Conservation (phyloP, 139 green algal species). For the Nannochloris sp. region DNA sequence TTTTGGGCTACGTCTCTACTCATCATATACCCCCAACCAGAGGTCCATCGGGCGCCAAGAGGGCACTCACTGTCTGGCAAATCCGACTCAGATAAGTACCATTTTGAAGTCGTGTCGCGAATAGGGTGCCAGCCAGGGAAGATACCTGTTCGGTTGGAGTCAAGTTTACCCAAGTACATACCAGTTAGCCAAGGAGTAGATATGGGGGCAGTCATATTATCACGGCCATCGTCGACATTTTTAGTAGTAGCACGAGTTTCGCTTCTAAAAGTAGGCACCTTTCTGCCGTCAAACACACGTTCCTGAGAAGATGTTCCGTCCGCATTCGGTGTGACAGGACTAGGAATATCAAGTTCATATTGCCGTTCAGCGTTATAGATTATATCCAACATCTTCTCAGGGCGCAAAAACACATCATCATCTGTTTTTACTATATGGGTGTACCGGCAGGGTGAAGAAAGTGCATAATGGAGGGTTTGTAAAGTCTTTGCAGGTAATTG, state of each 20-base stretch:
- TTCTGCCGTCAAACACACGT: neutral
- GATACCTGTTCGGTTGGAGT: neutral
- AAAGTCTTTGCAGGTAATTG: slow-evolving; percentile 55
- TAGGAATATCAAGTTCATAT: neutral
- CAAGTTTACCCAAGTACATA: slow-evolving; percentile 23
- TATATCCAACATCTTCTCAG: slow-evolving; percentile 14
- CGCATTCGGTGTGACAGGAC: neutral
- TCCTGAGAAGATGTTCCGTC: neutral
- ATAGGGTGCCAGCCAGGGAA: slow-evolving; percentile 21
- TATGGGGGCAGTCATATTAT: neutral
- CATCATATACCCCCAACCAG: slow-evolving; percentile 54
- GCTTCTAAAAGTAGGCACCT: too few relatives aligned
- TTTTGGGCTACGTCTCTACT: slow-evolving; percentile 35
- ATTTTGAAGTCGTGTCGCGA: slow-evolving; percentile 12
- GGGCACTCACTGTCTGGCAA: slow-evolving; percentile 4
- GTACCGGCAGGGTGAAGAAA: slow-evolving; percentile 26
- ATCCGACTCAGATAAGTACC: slow-evolving; percentile 13
- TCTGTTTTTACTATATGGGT: slow-evolving; percentile 61
- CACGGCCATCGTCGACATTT: neutral
- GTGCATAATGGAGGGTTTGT: slow-evolving; percentile 32
- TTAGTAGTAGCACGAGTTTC: neutral
- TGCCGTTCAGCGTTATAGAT: slow-evolving; percentile 1
- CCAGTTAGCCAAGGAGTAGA: neutral
- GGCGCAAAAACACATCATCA: slow-evolving; percentile 52
- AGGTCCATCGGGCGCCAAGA: slow-evolving; percentile 18